phyloP scores from a whole-genome alignment of 495 filamentous ascomycete genomes.

The Lasiosphaeria hispida region DNA sequence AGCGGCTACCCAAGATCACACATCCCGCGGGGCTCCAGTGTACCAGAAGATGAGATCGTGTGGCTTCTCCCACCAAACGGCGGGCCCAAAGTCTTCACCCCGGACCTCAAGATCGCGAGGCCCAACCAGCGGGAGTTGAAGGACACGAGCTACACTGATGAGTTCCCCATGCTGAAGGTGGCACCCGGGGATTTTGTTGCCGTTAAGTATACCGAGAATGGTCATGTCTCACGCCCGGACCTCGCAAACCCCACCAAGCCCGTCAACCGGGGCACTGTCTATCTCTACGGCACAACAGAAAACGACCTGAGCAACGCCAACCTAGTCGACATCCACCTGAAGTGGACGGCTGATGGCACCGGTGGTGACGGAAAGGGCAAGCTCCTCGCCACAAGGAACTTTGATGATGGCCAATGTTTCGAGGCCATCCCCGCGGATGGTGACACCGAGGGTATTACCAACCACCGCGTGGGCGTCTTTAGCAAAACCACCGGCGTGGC shows the following conservation, averaged over 20 bases:
- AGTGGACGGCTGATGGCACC: slow-evolving; percentile 72
- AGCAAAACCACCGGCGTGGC: slow-evolving; percentile 35
- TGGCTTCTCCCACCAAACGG: slow-evolving; percentile 55
- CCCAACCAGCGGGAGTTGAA: slow-evolving; percentile 34
- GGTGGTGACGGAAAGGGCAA: slow-evolving; percentile 72
- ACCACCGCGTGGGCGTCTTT: slow-evolving; percentile 44
- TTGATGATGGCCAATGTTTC: slow-evolving; percentile 82
- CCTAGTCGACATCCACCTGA: slow-evolving; percentile 64
- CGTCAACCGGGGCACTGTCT: slow-evolving; percentile 68
- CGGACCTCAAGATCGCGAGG: slow-evolving; percentile 43
- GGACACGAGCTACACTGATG: slow-evolving; percentile 50
- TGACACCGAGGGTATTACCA: slow-evolving; percentile 46
- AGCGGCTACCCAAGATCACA: slow-evolving; percentile 68
- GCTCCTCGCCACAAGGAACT: slow-evolving; percentile 70
- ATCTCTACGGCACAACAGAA: slow-evolving; percentile 76
- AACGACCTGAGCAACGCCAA: slow-evolving; percentile 51
- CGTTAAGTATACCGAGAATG: slow-evolving; percentile 79
- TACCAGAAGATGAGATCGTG: slow-evolving; percentile 49
- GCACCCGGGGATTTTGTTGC: slow-evolving; percentile 67
- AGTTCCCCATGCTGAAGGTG: slow-evolving; percentile 63
- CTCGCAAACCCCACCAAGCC: slow-evolving; percentile 57
- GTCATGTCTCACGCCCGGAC: slow-evolving; percentile 71
- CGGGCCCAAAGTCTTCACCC: slow-evolving; percentile 22
- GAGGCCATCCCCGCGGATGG: slow-evolving; percentile 47
- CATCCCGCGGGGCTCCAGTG: slow-evolving; percentile 45